Evolutionary conservation across 2,329 filamentous ascomycete genomes (phyloP), one percentile per base, ranked within the genome.

Genomic region (Aureobasidium sp.): DNA sequence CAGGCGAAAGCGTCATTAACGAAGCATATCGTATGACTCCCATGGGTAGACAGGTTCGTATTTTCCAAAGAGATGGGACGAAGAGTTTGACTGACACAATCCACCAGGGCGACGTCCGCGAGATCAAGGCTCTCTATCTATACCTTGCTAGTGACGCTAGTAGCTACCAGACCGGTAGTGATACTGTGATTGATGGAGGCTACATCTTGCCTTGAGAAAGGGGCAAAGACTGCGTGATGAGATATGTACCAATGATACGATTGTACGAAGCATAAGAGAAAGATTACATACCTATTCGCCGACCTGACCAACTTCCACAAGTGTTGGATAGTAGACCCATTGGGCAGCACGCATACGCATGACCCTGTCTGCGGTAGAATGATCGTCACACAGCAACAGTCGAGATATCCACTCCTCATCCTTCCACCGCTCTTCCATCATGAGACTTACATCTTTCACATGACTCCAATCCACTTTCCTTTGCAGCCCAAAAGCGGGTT

Each of bases 21-120:
- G 80, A 82, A 67, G 77, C 75, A 1, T 74, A 77, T 48, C 68
- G 78, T 0, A 82, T 83, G 80, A 74, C 80, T 0, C 74, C 75
- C 1, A 66, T 82, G 17, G 79, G 70, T 74, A 79, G 71, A 39
- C 68, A 71, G 40, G 40, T 44, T 5, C 22, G 40, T 44, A 2
- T 22, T 12, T 44, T 24, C 11, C 19, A 44, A 19, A 15, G 5
- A 5, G 11, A 5, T 24, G 40, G 14, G 14, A 12, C 19, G 40
- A 44, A 44, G 40, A 14, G 24, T 4, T 14, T 44, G 40, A 44
- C 40, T 44, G 40, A 44, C 40, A 44, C 22, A 12, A 14, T 24
- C 9, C 19, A 44, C 11, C 40, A 44, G 45, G 71, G 70, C 1
- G 62, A 72, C 60, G 65, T 66, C 14, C 69, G 68, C 57, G 71